phyloP scores from a whole-genome alignment of 2,329 filamentous ascomycete species.

The Venturia pyrina region DNA sequence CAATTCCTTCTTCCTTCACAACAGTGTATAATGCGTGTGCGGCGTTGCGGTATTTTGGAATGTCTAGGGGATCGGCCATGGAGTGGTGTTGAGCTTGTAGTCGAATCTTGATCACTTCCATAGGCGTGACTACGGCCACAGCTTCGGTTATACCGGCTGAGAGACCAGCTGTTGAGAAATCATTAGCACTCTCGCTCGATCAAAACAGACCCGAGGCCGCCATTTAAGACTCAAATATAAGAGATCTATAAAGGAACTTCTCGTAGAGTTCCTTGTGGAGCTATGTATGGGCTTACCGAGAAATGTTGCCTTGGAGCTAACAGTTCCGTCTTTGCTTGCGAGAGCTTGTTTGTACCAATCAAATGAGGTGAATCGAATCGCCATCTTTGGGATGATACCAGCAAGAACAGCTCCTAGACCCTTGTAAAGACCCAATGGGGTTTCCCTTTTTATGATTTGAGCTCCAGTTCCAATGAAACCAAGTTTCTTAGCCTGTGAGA shows the following conservation, averaged over 20 bases:
- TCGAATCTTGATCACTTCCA: slow-evolving; percentile 99
- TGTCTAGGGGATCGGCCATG: slow-evolving; percentile 91
- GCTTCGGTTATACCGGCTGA: slow-evolving; percentile 92
- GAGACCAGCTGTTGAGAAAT: slow-evolving; percentile 56
- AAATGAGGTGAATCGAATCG: slow-evolving; percentile 96
- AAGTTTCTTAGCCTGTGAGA: slow-evolving; percentile 56
- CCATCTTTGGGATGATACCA: slow-evolving; percentile 98
- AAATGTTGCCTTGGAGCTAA: slow-evolving; percentile 65
- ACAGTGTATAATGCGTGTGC: slow-evolving; percentile 78
- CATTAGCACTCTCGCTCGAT: background rate
- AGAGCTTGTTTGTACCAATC: slow-evolving; percentile 86
- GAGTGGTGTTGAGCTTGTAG: slow-evolving; percentile 96
- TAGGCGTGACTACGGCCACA: slow-evolving; percentile 90
- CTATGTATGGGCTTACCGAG: slow-evolving; percentile 39
- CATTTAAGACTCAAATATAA: background rate
- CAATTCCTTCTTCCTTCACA: slow-evolving; percentile 77
- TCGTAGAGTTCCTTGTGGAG: background rate
- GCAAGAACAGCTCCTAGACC: slow-evolving; percentile 93
- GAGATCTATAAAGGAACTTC: background rate
- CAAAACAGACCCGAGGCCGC: too few relatives aligned
- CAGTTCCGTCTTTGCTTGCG: slow-evolving; percentile 54
- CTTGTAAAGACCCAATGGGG: slow-evolving; percentile 89
- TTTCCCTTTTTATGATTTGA: slow-evolving; percentile 83
- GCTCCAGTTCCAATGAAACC: slow-evolving; percentile 80
- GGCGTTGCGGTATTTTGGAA: slow-evolving; percentile 95